These are phyloP conservation scores for Wickerhamiella lipophila DNA, from an alignment of 805 yeast species.

Conservation along the genomic window DNA sequence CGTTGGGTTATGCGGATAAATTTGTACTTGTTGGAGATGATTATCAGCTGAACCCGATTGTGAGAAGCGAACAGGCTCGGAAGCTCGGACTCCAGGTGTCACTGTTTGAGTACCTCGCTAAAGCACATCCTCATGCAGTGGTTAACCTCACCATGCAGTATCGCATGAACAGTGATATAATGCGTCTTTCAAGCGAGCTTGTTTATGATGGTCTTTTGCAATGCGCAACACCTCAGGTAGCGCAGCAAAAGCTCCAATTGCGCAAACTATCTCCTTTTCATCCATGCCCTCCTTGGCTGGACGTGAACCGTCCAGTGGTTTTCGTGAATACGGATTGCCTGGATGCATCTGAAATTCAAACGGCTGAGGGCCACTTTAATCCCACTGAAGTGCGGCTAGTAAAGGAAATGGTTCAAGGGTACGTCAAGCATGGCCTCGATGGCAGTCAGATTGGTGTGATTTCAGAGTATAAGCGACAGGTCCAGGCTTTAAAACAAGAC, in stretches of 20 bases:
- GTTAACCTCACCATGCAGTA: slow-evolving; percentile 71
- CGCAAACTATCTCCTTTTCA: slow-evolving; percentile 28
- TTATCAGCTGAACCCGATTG: slow-evolving; percentile 81
- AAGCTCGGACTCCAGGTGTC: slow-evolving; percentile 57
- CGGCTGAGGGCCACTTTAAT: slow-evolving; percentile 57
- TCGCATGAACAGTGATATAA: slow-evolving; percentile 83
- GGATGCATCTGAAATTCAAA: slow-evolving; percentile 34
- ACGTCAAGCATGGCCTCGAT: slow-evolving; percentile 33
- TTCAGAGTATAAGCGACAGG: slow-evolving; percentile 78
- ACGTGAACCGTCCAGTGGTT: slow-evolving; percentile 46
- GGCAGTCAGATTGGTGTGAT: slow-evolving; percentile 64
- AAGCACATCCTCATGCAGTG: slow-evolving; percentile 59
- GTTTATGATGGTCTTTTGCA: slow-evolving; percentile 63
- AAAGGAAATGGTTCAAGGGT: slow-evolving; percentile 41
- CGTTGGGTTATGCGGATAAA: slow-evolving; percentile 59
- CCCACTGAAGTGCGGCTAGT: slow-evolving; percentile 57
- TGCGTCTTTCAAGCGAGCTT: slow-evolving; percentile 66
- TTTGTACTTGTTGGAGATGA: slow-evolving; percentile 96
- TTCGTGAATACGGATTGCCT: slow-evolving; percentile 69
- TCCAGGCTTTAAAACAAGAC: slow-evolving; percentile 35
- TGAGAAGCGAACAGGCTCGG: slow-evolving; percentile 53
- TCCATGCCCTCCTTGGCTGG: slow-evolving; percentile 30
- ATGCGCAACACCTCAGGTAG: slow-evolving; percentile 63
- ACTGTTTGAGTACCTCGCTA: slow-evolving; percentile 62
- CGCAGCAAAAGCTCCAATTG: slow-evolving; percentile 41